phyloP scores from a whole-genome alignment of 2,329 filamentous ascomycete genomes.

The Xylaria sp. region DNA sequence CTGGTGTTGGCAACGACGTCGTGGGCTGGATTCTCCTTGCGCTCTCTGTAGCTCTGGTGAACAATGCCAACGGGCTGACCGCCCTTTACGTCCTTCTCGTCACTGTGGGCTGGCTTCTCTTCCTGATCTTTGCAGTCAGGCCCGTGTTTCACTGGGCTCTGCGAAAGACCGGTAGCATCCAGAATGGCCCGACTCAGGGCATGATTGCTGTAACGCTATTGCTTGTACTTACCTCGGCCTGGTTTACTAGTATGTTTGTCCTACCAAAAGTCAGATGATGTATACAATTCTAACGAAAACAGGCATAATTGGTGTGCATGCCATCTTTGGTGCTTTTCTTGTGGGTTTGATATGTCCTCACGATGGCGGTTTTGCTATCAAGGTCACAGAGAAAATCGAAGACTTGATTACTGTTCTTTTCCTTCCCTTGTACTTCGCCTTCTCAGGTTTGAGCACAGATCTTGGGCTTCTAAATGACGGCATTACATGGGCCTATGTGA shows the following conservation, averaged over 20 bases:
- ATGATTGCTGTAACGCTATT: conserved; percentile 86
- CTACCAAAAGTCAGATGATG: neutral
- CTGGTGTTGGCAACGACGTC: conserved; percentile 93
- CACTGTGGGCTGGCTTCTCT: conserved; percentile 77
- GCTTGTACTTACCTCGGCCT: conserved; percentile 76
- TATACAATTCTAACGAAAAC: conserved; percentile 56
- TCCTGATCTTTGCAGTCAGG: conserved; percentile 77
- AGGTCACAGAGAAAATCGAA: conserved; percentile 92
- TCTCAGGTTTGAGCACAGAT: conserved; percentile 89
- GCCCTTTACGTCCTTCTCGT: conserved; percentile 87
- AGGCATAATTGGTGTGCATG: conserved; percentile 88
- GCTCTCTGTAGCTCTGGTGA: conserved; percentile 91
- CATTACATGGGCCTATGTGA: conserved; percentile 87
- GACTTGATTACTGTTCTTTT: conserved; percentile 87
- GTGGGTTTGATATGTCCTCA: conserved; percentile 90
- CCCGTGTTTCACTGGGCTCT: conserved; percentile 81
- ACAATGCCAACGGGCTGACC: conserved; percentile 82
- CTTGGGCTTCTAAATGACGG: conserved; percentile 84
- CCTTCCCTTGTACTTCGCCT: conserved; percentile 90
- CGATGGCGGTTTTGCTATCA: conserved; percentile 89
- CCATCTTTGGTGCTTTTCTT: conserved; percentile 94
- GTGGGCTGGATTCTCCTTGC: conserved; percentile 92
- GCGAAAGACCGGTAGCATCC: conserved; percentile 77
- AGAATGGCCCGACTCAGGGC: conserved; percentile 87
- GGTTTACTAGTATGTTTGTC: conserved; percentile 58